Evolutionary conservation across 2,329 filamentous ascomycete species (phyloP).

Genomic region (Raffaelea albimanens): DNA sequence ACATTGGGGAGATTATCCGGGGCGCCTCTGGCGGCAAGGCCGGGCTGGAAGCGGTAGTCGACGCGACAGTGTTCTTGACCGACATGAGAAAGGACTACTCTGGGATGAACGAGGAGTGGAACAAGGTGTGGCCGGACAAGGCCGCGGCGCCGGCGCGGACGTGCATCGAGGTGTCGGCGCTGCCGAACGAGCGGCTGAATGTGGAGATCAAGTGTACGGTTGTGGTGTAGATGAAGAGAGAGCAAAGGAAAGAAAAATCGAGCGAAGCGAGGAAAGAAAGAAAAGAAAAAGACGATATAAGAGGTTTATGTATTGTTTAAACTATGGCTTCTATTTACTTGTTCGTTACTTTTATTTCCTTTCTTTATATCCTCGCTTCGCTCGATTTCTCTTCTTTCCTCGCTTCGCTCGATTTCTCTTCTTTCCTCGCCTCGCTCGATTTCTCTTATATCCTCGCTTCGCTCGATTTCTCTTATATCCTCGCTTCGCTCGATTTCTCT

Average conservation of each 20-base stretch:
- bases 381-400: too few relatives aligned
- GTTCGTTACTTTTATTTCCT: neutral
- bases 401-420: too few relatives aligned
- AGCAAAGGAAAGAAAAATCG: too few relatives aligned
- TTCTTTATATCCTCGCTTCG: too few relatives aligned
- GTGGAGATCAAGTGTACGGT: constrained; percentile 20
- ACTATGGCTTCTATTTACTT: neutral
- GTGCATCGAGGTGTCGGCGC: constrained; percentile 18
- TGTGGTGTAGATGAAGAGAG: neutral
- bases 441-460: too few relatives aligned
- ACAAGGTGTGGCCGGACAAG: constrained; percentile 27
- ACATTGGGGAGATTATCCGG: constrained; percentile 26
- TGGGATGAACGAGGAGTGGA: constrained; percentile 35
- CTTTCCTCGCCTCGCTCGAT: too few relatives aligned
- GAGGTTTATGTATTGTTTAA: too few relatives aligned
- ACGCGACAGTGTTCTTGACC: constrained; percentile 27
- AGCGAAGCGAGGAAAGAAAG: too few relatives aligned
- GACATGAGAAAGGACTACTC: constrained; percentile 29
- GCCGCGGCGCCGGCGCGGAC: constrained; percentile 24
- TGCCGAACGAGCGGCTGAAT: constrained; percentile 20
- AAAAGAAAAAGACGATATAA: too few relatives aligned
- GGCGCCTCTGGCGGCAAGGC: constrained; percentile 23
- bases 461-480: neutral
- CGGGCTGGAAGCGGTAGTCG: constrained; percentile 25
- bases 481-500: neutral